Conservation (phyloP, 768 basidiomycete genomes). For the Termitomyces heimii region DNA sequence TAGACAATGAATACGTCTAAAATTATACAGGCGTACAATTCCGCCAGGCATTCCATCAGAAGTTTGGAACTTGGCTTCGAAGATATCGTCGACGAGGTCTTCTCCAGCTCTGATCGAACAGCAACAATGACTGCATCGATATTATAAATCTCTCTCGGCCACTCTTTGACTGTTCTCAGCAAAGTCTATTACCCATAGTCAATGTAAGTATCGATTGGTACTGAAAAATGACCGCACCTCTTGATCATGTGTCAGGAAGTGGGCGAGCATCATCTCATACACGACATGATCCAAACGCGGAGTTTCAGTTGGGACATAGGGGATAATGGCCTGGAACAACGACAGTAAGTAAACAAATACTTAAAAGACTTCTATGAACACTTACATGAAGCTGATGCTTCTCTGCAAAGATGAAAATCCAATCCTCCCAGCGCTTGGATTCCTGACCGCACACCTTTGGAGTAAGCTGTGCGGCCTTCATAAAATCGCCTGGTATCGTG, state of each 20-base stretch:
- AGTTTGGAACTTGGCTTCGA: constrained; percentile 44
- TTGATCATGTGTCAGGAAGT: constrained; percentile 77
- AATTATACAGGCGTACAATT: constrained; percentile 52
- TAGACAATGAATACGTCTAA: neutral
- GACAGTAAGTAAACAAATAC: neutral
- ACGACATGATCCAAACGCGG: constrained; percentile 80
- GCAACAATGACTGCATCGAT: constrained; percentile 84
- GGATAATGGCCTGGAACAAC: constrained; percentile 67
- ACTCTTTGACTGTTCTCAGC: constrained; percentile 72
- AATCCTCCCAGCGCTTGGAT: constrained; percentile 86
- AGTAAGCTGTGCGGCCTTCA: constrained; percentile 75
- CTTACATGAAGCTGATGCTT: constrained; percentile 69
- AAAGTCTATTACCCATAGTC: constrained; percentile 45
- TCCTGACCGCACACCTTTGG: constrained; percentile 84
- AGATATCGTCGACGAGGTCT: constrained; percentile 38
- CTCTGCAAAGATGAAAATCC: constrained; percentile 89
- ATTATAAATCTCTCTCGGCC: constrained; percentile 92
- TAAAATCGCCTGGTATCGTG: constrained; percentile 40
- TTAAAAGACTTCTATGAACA: neutral
- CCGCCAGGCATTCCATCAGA: constrained; percentile 93
- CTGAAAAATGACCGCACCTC: constrained; percentile 33
- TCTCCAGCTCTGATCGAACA: constrained; percentile 77
- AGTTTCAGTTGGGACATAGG: constrained; percentile 76
- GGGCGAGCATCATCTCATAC: constrained; percentile 92
- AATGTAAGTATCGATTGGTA: constrained; percentile 1